Base-by-base conservation (phyloP, 2,329 filamentous ascomycete genomes). In the Xylariaceae sp. region DNA sequence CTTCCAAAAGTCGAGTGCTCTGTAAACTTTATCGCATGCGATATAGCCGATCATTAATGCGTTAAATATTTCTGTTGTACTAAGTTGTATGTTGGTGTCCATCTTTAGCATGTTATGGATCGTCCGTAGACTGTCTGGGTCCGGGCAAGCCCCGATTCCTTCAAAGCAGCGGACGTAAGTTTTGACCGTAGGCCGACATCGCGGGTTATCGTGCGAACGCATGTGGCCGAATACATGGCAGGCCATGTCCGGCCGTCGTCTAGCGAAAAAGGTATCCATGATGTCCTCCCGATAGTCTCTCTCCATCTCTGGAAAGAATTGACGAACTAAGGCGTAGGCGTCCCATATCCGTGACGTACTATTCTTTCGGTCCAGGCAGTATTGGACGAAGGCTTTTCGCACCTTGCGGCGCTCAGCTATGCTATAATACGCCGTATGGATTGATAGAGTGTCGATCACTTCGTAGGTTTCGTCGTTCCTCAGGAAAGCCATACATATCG, bases 81-180 rank as follows among this genome's bases (percentile, higher is more conserved):
- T 85, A 3, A 86, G 79, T 62, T 91, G 84, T 39, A 97, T 79
- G 42, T 83, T 81, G n/a, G 85, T 80, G 69, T 99, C 94, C 70
- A 96, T 85, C 73, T 96, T 97, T 62, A 96, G 78, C 83, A 96
- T 92, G 68, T 96, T 96, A 73, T 96, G 88, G 2, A 95, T 81
- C 58, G 87, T 82, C 55, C 84, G 82, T 26, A 96, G 74, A 42
- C 84, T 84, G 53, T 88, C 84, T 1, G 73, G 66, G 63, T 88
- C 84, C 6, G 77, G 76, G 42, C 73, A 71, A n/a, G 71, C 70
- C 3, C 86, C 85, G 29, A 96, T 80, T 2, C 90, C 89, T 56
- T 88, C 81, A 54, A 97, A 86, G 58, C 86, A 91, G 35, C 79
- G 74, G 3, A 89, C 80, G 67, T 99, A 99, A 4, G 87, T 88